These are phyloP conservation scores for Raffaelea ambrosiae DNA, from an alignment of 2,329 filamentous ascomycete species.

Conservation along the genomic window DNA sequence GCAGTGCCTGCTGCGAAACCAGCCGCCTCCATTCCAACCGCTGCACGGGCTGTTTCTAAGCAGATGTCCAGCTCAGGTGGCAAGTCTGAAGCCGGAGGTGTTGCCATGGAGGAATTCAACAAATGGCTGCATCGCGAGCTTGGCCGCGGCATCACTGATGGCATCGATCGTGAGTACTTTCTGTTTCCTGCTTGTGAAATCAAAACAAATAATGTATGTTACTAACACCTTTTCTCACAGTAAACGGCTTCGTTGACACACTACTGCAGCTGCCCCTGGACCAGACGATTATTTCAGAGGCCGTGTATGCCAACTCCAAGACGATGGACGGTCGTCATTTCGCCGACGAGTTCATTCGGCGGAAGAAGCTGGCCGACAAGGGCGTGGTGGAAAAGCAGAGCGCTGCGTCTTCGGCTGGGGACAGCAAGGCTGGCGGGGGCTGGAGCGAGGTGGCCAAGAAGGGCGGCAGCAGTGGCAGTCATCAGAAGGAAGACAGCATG, in stretches of 20 bases:
- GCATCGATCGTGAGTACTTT: slow-evolving; percentile 40
- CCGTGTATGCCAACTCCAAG: slow-evolving; percentile 76
- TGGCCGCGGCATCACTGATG: slow-evolving; percentile 56
- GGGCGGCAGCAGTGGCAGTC: slow-evolving; percentile 40
- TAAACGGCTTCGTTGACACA: slow-evolving; percentile 70
- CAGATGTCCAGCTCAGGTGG: slow-evolving; percentile 35
- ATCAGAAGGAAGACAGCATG: slow-evolving; percentile 30
- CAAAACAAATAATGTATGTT: not conserved
- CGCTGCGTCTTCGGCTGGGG: slow-evolving; percentile 18
- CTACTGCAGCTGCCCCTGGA: slow-evolving; percentile 71
- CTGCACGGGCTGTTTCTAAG: slow-evolving; percentile 29
- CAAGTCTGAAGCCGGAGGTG: slow-evolving; percentile 28
- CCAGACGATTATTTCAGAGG: slow-evolving; percentile 75
- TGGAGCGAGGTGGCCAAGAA: slow-evolving; percentile 99
- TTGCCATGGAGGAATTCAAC: slow-evolving; percentile 81
- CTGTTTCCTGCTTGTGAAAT: not conserved
- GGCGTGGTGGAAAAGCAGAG: slow-evolving; percentile 68
- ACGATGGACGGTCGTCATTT: slow-evolving; percentile 92
- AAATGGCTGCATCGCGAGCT: slow-evolving; percentile 86
- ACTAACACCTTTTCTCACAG: slow-evolving; percentile 34
- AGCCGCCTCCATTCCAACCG: slow-evolving; percentile 27
- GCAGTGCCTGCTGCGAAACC: slow-evolving; percentile 30
- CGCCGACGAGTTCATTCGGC: slow-evolving; percentile 86
- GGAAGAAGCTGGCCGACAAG: slow-evolving; percentile 87
- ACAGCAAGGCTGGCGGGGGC: slow-evolving; percentile 50